Evolutionary conservation across 108 stramenopile species (phyloP), one percentile per base, ranked within the genome.

Genomic region (Hondaea fermentalgiana): DNA sequence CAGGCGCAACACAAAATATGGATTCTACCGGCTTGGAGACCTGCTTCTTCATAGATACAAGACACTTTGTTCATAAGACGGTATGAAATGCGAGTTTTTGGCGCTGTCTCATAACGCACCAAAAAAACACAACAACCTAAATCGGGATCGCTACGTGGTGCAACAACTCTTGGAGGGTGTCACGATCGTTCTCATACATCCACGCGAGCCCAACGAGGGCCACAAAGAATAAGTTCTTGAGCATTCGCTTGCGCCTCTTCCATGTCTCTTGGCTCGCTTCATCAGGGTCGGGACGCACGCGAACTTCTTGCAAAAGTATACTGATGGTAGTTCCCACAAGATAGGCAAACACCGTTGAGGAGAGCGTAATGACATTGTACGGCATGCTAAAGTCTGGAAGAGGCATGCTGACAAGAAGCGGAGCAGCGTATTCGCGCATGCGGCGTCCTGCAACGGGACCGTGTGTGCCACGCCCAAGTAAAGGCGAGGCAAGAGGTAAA

Each of bases 351-450:
- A 83, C 76, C 28, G 76, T 83, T 6, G 49, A 53, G 6, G 76
- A 83, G 43, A 83, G 28, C 12, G 76, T 83, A 25, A 83, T 83
- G 3, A 83, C 76, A 3, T 83, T 83, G 76, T 83, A 83, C 4
- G 76, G 76, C 76, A 83, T 83, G 51, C 76, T 83, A 28, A 83
- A 83, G 28, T 83, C 76, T 2, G 76, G 76, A 43, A 83, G 23
- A 12, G 76, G 76, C 76, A 83, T 83, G 45, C 49, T 53, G 0
- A 83, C 51, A 0, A 53, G n/a, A 23, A 83, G 76, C n/a, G 49
- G 45, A 14, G 44, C 76, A 6, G 76, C 51, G 4, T 83, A 83
- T 23, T 23, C 25, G 25, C 64, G 25, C 35, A 69, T 12, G 25
- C 42, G 25, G 35, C 64, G 64, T 0, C 64, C 64, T 12, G 64